A percentile compares a stretch with the other conserved stretches of the same genome.
phyloP scores from a whole-genome alignment of 176 grass and related monocot genomes.

The Calamus simplicifolius region DNA sequence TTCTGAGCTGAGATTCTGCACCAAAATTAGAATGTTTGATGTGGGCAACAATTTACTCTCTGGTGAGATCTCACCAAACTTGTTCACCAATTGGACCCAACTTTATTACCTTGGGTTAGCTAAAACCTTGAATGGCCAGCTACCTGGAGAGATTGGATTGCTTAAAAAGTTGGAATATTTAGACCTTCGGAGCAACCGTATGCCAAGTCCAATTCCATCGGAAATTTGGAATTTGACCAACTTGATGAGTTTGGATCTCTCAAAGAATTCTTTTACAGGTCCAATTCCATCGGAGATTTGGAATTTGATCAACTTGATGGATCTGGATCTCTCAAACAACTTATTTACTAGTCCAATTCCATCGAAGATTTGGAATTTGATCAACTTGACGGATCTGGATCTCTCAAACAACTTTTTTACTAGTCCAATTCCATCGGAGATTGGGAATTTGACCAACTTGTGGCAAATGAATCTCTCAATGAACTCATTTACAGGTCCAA shows the following conservation, averaged over 20 bases:
- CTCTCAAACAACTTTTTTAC: not conserved
- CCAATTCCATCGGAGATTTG: conserved; percentile 27
- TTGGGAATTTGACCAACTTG: not conserved
- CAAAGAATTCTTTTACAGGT: conserved; percentile 16
- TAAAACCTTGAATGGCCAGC: no score
- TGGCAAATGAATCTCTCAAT: not conserved
- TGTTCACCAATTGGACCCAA: not conserved
- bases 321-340: conserved; percentile 23
- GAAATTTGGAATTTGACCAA: not conserved
- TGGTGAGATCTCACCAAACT: not conserved
- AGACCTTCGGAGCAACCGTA: no score
- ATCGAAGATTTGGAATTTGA: conserved; percentile 4
- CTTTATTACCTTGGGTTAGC: not conserved
- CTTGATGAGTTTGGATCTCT: not conserved
- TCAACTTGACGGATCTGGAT: not conserved
- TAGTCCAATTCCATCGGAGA: not conserved
- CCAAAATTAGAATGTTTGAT: not conserved
- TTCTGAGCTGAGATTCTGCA: no score
- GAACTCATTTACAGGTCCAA: not conserved
- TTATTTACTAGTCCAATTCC: conserved; percentile 30
- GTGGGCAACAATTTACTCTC: not conserved
- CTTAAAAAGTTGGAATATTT: no score
- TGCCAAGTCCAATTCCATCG: not conserved
- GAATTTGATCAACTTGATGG: conserved; percentile 9
- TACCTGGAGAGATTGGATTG: no score